Evolutionary conservation across 495 filamentous ascomycete species (phyloP).

Genomic region (Xylaria nigripes): DNA sequence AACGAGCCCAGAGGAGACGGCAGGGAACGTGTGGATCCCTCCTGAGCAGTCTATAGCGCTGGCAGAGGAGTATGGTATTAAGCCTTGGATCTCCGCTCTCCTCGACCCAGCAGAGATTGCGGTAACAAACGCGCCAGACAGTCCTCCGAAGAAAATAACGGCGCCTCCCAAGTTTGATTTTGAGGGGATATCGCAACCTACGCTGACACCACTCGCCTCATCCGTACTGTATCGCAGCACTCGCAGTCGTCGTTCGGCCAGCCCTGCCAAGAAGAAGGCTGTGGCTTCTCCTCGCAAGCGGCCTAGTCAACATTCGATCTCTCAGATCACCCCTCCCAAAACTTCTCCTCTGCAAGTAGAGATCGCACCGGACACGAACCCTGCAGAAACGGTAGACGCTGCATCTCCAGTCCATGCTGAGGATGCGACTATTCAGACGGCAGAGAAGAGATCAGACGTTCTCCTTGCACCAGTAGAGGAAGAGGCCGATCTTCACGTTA

Average conservation of each 20-base stretch:
- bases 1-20: slow-evolving; percentile 84
- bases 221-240: slow-evolving; percentile 34
- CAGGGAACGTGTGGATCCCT: slow-evolving; percentile 93
- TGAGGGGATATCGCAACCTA: slow-evolving; percentile 25
- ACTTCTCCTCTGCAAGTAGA: slow-evolving; percentile 22
- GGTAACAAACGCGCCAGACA: slow-evolving; percentile 33
- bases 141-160: slow-evolving; percentile 56
- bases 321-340: slow-evolving; percentile 28
- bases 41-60: slow-evolving; percentile 74
- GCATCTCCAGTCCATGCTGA: slow-evolving; percentile 20
- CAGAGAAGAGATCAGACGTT: not conserved
- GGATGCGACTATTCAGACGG: slow-evolving; percentile 31
- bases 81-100: slow-evolving; percentile 81
- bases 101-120: slow-evolving; percentile 67
- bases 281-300: slow-evolving; percentile 63
- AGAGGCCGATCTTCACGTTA: slow-evolving; percentile 56
- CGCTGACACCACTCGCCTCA: slow-evolving; percentile 37
- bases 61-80: slow-evolving; percentile 70
- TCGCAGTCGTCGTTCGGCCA: slow-evolving; percentile 45
- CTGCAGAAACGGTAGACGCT: slow-evolving; percentile 26
- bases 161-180: slow-evolving; percentile 60
- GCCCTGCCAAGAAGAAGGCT: slow-evolving; percentile 43
- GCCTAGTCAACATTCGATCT: slow-evolving; percentile 48
- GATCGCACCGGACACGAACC: slow-evolving; percentile 23
- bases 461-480: slow-evolving; percentile 42